These are phyloP conservation scores for Pichia sp. DNA, from an alignment of 1,139 yeast species.

Conservation along the genomic window DNA sequence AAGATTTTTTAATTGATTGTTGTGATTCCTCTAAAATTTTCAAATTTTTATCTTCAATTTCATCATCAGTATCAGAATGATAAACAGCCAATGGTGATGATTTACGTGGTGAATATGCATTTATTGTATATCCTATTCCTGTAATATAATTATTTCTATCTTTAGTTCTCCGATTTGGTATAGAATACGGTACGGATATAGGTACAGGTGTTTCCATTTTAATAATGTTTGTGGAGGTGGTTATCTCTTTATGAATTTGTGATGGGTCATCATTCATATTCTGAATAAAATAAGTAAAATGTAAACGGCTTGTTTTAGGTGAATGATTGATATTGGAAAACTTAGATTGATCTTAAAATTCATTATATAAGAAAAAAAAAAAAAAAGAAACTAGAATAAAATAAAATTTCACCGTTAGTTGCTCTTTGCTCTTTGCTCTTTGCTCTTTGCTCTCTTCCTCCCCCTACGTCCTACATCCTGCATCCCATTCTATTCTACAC, in stretches of 20 bases:
- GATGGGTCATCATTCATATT: not conserved
- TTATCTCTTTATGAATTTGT: not conserved
- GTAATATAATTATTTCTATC: not conserved
- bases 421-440: too few relatives aligned
- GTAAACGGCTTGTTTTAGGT: too few relatives aligned
- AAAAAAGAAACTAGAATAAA: too few relatives aligned
- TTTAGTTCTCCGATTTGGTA: not conserved
- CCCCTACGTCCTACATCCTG: too few relatives aligned
- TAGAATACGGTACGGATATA: not conserved
- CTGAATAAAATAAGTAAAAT: too few relatives aligned
- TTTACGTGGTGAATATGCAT: constrained; percentile 5
- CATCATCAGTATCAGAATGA: not conserved
- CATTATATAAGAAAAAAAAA: too few relatives aligned
- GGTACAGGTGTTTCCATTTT: constrained; percentile 4
- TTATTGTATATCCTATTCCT: not conserved
- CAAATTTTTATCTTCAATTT: not conserved
- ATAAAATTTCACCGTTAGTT: too few relatives aligned
- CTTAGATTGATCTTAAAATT: too few relatives aligned
- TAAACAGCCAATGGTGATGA: constrained; percentile 9
- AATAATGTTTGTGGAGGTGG: not conserved
- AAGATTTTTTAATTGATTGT: not conserved
- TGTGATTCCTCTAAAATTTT: too few relatives aligned
- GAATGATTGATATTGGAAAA: too few relatives aligned
- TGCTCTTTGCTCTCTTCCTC: too few relatives aligned
- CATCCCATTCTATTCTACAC: too few relatives aligned